Evolutionary conservation across 495 filamentous ascomycete species (phyloP).

Genomic region (Lasiosphaeriaceae sp.): DNA sequence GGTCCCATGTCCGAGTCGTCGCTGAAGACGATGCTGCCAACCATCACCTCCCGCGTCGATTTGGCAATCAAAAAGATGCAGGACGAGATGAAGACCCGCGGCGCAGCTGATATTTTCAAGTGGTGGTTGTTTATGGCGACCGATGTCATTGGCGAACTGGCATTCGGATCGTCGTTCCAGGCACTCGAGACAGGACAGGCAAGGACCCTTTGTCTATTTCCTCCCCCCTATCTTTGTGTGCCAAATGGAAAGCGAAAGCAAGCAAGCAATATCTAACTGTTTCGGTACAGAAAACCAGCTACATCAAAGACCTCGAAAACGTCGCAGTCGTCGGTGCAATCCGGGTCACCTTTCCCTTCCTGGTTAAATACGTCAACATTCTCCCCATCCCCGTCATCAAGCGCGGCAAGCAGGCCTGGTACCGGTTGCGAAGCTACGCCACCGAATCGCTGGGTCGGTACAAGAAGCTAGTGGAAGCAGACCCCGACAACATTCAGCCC

Average conservation of each 20-base stretch:
- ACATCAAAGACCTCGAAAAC: constrained; percentile 33
- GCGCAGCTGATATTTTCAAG: constrained; percentile 46
- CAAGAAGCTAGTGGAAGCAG: constrained; percentile 34
- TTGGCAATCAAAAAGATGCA: constrained; percentile 36
- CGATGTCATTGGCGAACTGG: constrained; percentile 51
- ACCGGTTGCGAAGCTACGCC: constrained; percentile 31
- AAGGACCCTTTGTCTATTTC: background rate
- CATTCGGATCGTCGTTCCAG: constrained; percentile 52
- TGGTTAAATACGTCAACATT: constrained; percentile 15
- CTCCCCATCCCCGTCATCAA: constrained; percentile 3
- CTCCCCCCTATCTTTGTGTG: too few relatives aligned
- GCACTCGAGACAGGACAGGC: constrained; percentile 50
- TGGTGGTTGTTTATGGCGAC: constrained; percentile 56
- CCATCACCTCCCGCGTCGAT: constrained; percentile 38
- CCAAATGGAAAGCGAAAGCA: too few relatives aligned
- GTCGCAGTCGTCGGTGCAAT: constrained; percentile 27
- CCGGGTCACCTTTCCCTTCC: constrained; percentile 33
- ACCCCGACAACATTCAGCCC: constrained; percentile 33
- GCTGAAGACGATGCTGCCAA: constrained; percentile 33
- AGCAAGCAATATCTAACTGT: background rate
- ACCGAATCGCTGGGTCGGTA: constrained; percentile 39
- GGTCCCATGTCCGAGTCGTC: constrained; percentile 48
- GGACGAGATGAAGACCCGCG: constrained; percentile 27
- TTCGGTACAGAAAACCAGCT: constrained; percentile 31
- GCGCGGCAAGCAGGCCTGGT: background rate